Evolutionary conservation across 2,329 filamentous ascomycete genomes (phyloP).

Genomic region (Saccharata proteae): DNA sequence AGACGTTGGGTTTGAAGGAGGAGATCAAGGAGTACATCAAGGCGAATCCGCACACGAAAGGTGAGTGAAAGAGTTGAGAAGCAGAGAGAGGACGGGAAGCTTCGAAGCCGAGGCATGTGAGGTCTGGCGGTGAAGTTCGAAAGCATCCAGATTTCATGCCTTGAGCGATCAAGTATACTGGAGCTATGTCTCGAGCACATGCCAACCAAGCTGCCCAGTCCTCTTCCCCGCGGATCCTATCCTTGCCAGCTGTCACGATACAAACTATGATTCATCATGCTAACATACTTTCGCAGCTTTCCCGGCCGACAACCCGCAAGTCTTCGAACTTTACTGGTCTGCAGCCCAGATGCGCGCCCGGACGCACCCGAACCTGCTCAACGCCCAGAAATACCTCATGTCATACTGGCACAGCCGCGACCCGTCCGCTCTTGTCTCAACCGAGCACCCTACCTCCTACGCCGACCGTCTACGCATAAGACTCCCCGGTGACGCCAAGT

Average conservation of each 20-base stretch:
- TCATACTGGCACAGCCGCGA: conserved; percentile 36
- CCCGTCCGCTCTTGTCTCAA: conserved; percentile 30
- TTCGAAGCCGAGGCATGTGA: neutral
- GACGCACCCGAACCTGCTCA: conserved; percentile 34
- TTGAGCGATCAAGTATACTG: no score
- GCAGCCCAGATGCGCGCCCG: conserved; percentile 35
- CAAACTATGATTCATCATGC: neutral
- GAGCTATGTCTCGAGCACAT: no score
- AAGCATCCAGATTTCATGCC: no score
- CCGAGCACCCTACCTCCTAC: conserved; percentile 35
- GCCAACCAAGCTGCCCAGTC: no score
- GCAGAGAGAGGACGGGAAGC: neutral
- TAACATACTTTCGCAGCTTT: conserved; percentile 25
- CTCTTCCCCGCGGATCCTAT: no score
- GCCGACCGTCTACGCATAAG: conserved; percentile 41
- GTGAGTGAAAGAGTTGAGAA: no score
- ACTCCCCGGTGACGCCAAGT: conserved; percentile 40
- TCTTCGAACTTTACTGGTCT: conserved; percentile 41
- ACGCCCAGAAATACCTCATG: conserved; percentile 36
- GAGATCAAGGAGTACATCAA: conserved; percentile 32
- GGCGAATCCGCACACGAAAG: conserved; percentile 33
- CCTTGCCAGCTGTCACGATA: no score
- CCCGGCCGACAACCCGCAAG: conserved; percentile 35
- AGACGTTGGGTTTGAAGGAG: conserved; percentile 33
- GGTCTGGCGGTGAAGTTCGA: no score